phyloP scores from a whole-genome alignment of 306 rosid species.

The Vicia villosa region DNA sequence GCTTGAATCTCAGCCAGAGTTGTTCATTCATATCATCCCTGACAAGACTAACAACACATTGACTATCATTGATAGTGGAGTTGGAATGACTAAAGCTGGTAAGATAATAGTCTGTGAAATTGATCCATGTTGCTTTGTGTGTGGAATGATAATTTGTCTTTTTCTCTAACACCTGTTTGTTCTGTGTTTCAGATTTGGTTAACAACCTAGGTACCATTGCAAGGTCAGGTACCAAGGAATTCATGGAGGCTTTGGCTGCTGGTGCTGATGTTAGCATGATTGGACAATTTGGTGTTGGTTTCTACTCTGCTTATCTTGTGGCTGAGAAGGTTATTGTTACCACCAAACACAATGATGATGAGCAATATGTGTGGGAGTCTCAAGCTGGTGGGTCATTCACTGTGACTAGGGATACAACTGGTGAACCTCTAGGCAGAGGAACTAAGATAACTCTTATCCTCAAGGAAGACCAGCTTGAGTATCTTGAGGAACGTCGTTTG shows the following conservation, averaged over 20 bases:
- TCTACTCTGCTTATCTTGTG: conserved; percentile 90
- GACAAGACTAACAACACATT: conserved; percentile 76
- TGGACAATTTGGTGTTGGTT: conserved; percentile 97
- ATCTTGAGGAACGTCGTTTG: conserved; percentile 84
- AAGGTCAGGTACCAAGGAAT: conserved; percentile 96
- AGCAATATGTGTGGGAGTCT: conserved; percentile 94
- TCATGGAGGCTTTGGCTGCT: conserved; percentile 97
- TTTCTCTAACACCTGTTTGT: neutral
- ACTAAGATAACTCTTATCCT: conserved; percentile 74
- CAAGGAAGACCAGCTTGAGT: conserved; percentile 96
- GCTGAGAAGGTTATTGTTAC: conserved; percentile 90
- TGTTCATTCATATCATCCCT: conserved; percentile 82
- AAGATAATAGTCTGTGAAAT: neutral
- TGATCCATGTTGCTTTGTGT: neutral
- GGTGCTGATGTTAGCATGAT: conserved; percentile 99
- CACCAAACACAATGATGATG: conserved; percentile 91
- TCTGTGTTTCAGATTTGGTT: conserved; percentile 70
- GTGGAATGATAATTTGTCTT: neutral
- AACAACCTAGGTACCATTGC: conserved; percentile 98
- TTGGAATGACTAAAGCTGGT: conserved; percentile 99
- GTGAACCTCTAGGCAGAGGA: conserved; percentile 87
- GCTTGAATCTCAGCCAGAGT: conserved; percentile 89
- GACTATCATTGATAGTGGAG: conserved; percentile 88
- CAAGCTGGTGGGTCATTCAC: conserved; percentile 98
- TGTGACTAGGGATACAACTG: conserved; percentile 77